Percentiles rank a stretch among this genome's conserved stretches.
Evolutionary conservation across 2,329 filamentous ascomycete genomes (phyloP).

Genomic region (Monosporascus sp.): DNA sequence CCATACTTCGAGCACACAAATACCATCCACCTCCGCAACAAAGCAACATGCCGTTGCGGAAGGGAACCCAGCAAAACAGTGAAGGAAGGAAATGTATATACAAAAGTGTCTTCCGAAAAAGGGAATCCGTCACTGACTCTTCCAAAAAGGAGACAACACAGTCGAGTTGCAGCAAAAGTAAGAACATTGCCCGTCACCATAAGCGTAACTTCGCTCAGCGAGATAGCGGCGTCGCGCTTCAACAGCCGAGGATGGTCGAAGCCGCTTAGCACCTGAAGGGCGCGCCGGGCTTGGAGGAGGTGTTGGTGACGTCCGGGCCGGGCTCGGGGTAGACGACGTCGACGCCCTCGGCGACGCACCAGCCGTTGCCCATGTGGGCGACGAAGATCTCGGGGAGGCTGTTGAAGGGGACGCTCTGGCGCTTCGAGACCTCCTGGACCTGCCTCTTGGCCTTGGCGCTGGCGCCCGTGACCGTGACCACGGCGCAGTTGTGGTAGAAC

Average conservation of each 20-base stretch:
- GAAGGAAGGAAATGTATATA: neutral
- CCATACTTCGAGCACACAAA: neutral
- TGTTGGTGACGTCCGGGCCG: conserved; percentile 47
- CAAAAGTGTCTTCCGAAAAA: neutral
- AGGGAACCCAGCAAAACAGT: no score
- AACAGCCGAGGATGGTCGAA: neutral
- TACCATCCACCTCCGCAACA: neutral
- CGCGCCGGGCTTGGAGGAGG: conserved; percentile 28
- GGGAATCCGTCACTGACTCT: no score
- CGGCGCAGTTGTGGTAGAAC: conserved; percentile 84
- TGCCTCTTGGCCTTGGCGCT: conserved; percentile 20
- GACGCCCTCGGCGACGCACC: conserved; percentile 53
- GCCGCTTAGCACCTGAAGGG: conserved; percentile 24
- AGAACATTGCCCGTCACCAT: no score
- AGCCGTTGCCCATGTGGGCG: conserved; percentile 57
- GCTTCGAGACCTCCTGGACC: conserved; percentile 18
- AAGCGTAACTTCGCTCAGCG: no score
- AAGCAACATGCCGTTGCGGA: neutral
- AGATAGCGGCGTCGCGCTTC: no score
- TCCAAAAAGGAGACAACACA: no score
- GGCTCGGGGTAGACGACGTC: conserved; percentile 63
- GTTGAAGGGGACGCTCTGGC: conserved; percentile 37
- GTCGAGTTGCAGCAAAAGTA: no score
- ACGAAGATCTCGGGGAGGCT: conserved; percentile 63
- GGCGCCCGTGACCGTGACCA: conserved; percentile 52